Conservation (phyloP, 306 rosid species). For the apple (Malus domestica) region ASM211411v1 NC_041804.1:37390501-37391000, state of each 20-base stretch:
- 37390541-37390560: conserved; percentile 5
- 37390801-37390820: neutral
- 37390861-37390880: neutral
- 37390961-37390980: conserved; percentile 78
- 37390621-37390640: too few species aligned
- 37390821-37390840: neutral
- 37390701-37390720: too few species aligned
- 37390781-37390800: neutral
- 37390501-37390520: conserved; percentile 3
- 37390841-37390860: neutral
- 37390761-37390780: neutral
- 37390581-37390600: neutral
- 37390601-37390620: too few species aligned
- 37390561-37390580: conserved; percentile 6
- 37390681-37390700: too few species aligned
- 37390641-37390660: too few species aligned
- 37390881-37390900: conserved; percentile 1
- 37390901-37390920: conserved; percentile 89
- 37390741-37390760: too few species aligned
- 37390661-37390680: too few species aligned
- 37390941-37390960: conserved; percentile 80
- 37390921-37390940: conserved; percentile 85
- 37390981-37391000: conserved; percentile 74
- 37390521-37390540: conserved; percentile 2
- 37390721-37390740: too few species aligned